These are phyloP conservation scores for Teratosphaeriaceae sp. DNA, from an alignment of 2,329 filamentous ascomycete genomes.

Conservation along the genomic window DNA sequence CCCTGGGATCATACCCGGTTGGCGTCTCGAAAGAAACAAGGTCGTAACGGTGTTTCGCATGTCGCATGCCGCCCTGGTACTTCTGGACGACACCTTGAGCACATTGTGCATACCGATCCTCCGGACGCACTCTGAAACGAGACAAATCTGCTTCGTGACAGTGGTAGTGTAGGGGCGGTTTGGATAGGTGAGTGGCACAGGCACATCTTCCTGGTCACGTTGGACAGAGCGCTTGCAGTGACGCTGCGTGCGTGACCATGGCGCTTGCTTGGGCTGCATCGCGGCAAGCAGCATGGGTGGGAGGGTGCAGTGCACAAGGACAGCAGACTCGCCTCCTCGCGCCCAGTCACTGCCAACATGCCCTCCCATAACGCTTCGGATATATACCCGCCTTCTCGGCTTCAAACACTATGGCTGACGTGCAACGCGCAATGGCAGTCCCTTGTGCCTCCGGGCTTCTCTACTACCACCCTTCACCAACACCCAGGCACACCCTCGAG, in stretches of 20 bases:
- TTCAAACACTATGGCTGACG: constrained; percentile 4
- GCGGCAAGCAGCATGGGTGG: constrained; percentile 1
- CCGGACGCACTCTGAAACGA: not conserved
- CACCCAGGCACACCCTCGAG: constrained; percentile 1
- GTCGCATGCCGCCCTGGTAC: too few relatives aligned
- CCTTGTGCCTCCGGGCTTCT: constrained; percentile 9
- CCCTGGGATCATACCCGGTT: too few relatives aligned
- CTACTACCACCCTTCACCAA: constrained; percentile 9
- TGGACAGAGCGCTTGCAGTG: not conserved
- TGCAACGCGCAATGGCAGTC: constrained; percentile 1
- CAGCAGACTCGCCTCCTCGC: not conserved
- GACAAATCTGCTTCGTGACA: too few relatives aligned
- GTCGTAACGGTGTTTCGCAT: too few relatives aligned
- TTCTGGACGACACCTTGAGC: too few relatives aligned
- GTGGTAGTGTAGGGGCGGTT: too few relatives aligned
- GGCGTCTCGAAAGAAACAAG: too few relatives aligned
- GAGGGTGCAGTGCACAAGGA: not conserved
- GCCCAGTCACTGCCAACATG: not conserved
- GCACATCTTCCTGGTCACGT: not conserved
- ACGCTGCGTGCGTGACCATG: constrained; percentile 2
- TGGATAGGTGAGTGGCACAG: not conserved
- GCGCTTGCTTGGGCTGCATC: constrained; percentile 2
- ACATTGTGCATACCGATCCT: not conserved
- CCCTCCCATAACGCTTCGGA: not conserved
- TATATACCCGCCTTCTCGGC: too few relatives aligned